Base-by-base conservation (phyloP, 495 filamentous ascomycete genomes). In the Melanomma pulvis-pyrius region DNA sequence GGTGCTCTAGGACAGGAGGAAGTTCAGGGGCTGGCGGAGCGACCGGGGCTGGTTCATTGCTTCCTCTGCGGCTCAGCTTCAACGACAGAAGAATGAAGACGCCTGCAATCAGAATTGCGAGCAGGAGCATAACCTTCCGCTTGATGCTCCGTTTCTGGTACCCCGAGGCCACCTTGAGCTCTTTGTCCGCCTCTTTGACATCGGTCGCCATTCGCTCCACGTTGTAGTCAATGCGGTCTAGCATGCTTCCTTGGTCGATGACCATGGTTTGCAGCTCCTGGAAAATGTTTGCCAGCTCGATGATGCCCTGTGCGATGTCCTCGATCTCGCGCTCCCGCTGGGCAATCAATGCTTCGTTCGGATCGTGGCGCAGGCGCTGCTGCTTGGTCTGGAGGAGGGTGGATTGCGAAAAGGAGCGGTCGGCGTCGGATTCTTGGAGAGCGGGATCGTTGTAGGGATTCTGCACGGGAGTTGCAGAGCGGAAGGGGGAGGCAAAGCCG, bases 161-260 rank as follows among this genome's bases (percentile, higher is more conserved):
- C n/a, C 87, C 86, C 21, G 88, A 88, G 17, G 89, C 88, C 61
- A 93, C 87, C 66, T 84, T 90, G 58, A 98, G 82, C 77, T 98
- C 94, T 76, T 93, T 93, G 63, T 94, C 92, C 9, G 94, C 94
- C 21, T 82, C 87, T 74, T 96, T 96, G 30, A 98, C 91, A 71
- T 97, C 90, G 25, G 84, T 86, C 13, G 84, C 86, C 92, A 97
- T 97, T 61, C 84, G 82, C 79, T 98, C 94, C 36, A 98, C 90
- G 74, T 98, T 98, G 79, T 97, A 98, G 74, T 98, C 94, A 72
- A 98, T 97, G 36, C 94, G 85, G 78, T 98, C 94, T 24, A 98
- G 85, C 89, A 98, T 92, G 28, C 92, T 97, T 13, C 94, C 94
- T 78, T 98, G 94, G 76, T 98, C 94, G 63, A 98, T 98, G 60